Percentiles rank a stretch among this genome's conserved stretches.
These are phyloP conservation scores for Porphyrellus sp. DNA, from an alignment of 1,284 basidiomycete genomes.

Conservation along the genomic window DNA sequence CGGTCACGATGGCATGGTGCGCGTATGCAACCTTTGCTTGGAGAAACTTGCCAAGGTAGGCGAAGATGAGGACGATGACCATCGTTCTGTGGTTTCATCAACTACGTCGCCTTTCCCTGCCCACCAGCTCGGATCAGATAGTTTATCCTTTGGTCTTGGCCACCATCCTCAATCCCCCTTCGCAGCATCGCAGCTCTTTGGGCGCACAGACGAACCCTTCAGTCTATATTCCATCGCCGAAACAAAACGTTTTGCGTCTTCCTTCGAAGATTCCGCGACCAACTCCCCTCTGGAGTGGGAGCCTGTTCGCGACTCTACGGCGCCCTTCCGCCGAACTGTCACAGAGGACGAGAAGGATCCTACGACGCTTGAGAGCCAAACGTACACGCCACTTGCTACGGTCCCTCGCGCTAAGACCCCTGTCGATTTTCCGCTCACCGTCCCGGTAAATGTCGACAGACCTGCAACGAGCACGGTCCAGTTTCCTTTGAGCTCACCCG, in stretches of 20 bases:
- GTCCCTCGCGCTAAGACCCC: slow-evolving; percentile 48
- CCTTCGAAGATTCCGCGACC: slow-evolving; percentile 52
- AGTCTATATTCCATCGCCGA: slow-evolving; percentile 78
- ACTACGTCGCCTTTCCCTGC: slow-evolving; percentile 49
- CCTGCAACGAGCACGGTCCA: slow-evolving; percentile 68
- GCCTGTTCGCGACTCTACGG: slow-evolving; percentile 55
- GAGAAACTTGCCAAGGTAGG: slow-evolving; percentile 82
- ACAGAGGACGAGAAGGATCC: slow-evolving; percentile 75
- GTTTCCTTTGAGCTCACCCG: slow-evolving; percentile 74
- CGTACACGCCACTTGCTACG: slow-evolving; percentile 36
- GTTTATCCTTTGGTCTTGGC: slow-evolving; percentile 43
- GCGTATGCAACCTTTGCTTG: slow-evolving; percentile 93
- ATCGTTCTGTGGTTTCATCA: slow-evolving; percentile 70
- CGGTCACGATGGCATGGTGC: slow-evolving; percentile 87
- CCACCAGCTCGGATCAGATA: slow-evolving; percentile 46
- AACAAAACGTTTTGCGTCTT: slow-evolving; percentile 52
- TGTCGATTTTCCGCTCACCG: slow-evolving; percentile 51
- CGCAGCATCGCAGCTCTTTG: slow-evolving; percentile 82
- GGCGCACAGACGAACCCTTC: slow-evolving; percentile 70
- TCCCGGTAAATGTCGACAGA: slow-evolving; percentile 46
- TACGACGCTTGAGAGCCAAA: slow-evolving; percentile 39
- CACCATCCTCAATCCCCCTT: slow-evolving; percentile 80
- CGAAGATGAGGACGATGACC: slow-evolving; percentile 80
- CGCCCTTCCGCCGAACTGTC: slow-evolving; percentile 79
- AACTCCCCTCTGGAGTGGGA: slow-evolving; percentile 53